These are phyloP conservation scores for Salix dunnii DNA, from an alignment of 345 rosid species.

Conservation along the genomic window DNA sequence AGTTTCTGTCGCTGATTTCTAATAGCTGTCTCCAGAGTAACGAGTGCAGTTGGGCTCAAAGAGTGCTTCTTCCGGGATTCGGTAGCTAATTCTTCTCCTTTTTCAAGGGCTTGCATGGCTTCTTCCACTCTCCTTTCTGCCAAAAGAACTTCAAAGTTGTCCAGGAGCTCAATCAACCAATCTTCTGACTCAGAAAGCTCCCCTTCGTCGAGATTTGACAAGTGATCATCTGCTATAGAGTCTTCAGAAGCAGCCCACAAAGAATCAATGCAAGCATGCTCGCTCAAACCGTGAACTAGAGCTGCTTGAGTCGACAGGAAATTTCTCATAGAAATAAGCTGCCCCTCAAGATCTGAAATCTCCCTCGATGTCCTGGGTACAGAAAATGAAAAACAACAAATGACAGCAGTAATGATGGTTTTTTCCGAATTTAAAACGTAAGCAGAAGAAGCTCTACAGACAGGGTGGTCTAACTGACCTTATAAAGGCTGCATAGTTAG, in stretches of 20 bases:
- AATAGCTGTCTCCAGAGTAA: conserved; percentile 45
- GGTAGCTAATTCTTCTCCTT: conserved; percentile 51
- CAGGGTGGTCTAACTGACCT: conserved; percentile 28
- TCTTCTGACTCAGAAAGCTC: conserved; percentile 51
- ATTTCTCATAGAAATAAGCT: conserved; percentile 82
- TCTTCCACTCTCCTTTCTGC: conserved; percentile 84
- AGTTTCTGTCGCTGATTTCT: conserved; percentile 60
- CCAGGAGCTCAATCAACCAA: conserved; percentile 59
- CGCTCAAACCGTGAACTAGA: conserved; percentile 74
- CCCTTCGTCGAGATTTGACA: conserved; percentile 29
- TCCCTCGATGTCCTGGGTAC: conserved; percentile 69
- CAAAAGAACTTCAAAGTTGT: conserved; percentile 70
- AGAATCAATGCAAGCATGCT: conserved; percentile 52
- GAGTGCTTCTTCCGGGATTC: conserved; percentile 42
- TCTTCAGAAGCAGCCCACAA: conserved; percentile 50
- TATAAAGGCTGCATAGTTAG: conserved; percentile 85
- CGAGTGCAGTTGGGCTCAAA: conserved; percentile 38
- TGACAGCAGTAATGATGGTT: not conserved
- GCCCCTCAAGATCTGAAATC: conserved; percentile 84
- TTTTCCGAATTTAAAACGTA: not conserved
- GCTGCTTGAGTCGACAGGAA: conserved; percentile 75
- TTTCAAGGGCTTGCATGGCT: conserved; percentile 67
- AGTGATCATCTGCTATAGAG: conserved; percentile 43
- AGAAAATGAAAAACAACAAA: conserved; percentile 1
- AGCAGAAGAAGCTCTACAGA: not conserved